Percentiles rank a stretch among this genome's conserved stretches.
phyloP scores from a whole-genome alignment of 441 rosid species.

The Erodium texanum region DNA sequence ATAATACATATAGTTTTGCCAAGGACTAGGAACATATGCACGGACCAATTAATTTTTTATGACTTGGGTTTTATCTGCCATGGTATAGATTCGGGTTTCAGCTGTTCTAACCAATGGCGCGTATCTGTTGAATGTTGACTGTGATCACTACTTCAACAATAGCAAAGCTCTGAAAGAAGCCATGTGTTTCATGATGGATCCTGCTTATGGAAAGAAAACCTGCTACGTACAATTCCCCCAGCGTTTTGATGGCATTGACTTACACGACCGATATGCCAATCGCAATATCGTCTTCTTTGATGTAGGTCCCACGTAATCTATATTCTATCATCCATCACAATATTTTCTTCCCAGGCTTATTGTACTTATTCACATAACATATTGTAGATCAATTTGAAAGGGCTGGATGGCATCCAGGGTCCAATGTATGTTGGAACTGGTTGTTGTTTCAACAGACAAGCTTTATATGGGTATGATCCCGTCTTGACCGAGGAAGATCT shows the following conservation, averaged over 20 bases:
- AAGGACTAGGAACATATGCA: not conserved
- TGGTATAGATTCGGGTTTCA: slow-evolving; percentile 73
- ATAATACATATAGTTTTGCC: not conserved
- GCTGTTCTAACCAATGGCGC: slow-evolving; percentile 99
- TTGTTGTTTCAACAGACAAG: slow-evolving; percentile 91
- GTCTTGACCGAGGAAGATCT: slow-evolving; percentile 73
- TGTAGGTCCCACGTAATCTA: slow-evolving; percentile 40
- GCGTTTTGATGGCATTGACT: slow-evolving; percentile 94
- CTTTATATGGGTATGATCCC: slow-evolving; percentile 93
- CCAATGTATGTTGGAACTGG: slow-evolving; percentile 98
- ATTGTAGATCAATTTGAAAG: slow-evolving; percentile 86
- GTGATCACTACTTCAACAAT: slow-evolving; percentile 96
- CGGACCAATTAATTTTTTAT: not conserved
- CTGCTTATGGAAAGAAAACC: slow-evolving; percentile 83
- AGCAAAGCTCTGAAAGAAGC: slow-evolving; percentile 96
- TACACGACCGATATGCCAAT: slow-evolving; percentile 86
- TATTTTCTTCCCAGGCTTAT: not conserved
- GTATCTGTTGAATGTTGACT: slow-evolving; percentile 93
- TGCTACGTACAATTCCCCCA: slow-evolving; percentile 98
- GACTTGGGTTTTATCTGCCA: not conserved
- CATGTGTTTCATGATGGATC: slow-evolving; percentile 98
- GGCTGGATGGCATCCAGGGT: slow-evolving; percentile 96
- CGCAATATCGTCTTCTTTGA: slow-evolving; percentile 96
- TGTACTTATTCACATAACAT: slow-evolving; percentile 10
- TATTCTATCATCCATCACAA: slow-evolving; percentile 12